Conservation (phyloP, 345 rosid species). For the Odontarrhena argentea region DNA sequence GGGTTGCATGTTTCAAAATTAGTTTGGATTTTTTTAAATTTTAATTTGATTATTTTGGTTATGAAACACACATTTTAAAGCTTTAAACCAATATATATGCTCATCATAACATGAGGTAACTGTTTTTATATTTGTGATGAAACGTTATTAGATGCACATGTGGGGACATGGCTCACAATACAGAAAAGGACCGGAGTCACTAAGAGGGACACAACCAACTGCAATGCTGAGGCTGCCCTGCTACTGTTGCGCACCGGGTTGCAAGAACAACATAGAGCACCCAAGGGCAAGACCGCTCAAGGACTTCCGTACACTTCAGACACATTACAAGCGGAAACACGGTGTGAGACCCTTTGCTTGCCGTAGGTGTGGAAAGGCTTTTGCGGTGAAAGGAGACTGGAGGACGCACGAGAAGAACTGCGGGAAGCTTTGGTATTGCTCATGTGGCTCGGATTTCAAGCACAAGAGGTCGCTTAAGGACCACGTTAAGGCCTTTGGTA, state of each 20-base stretch:
- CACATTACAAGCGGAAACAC: constrained; percentile 96
- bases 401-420: constrained; percentile 99
- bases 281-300: constrained; percentile 88
- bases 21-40: not conserved
- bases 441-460: constrained; percentile 94
- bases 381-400: constrained; percentile 98
- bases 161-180: constrained; percentile 99
- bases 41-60: not conserved
- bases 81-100: not conserved
- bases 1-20: not conserved
- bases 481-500: constrained; percentile 85
- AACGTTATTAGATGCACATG: constrained; percentile 85
- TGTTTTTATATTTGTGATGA: not conserved
- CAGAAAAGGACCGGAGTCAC: constrained; percentile 92
- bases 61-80: not conserved
- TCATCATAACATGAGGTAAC: not conserved
- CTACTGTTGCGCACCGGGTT: constrained; percentile 93
- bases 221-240: constrained; percentile 95
- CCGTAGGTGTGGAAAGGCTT: constrained; percentile 88
- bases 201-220: constrained; percentile 93
- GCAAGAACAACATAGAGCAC: constrained; percentile 93
- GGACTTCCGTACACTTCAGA: constrained; percentile 97
- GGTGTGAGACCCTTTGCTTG: constrained; percentile 94
- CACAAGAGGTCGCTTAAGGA: constrained; percentile 96
- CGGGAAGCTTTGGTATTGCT: constrained; percentile 95